These are phyloP conservation scores for Aeminium ludgeri DNA, from an alignment of 495 filamentous ascomycete genomes.

Conservation along the genomic window DNA sequence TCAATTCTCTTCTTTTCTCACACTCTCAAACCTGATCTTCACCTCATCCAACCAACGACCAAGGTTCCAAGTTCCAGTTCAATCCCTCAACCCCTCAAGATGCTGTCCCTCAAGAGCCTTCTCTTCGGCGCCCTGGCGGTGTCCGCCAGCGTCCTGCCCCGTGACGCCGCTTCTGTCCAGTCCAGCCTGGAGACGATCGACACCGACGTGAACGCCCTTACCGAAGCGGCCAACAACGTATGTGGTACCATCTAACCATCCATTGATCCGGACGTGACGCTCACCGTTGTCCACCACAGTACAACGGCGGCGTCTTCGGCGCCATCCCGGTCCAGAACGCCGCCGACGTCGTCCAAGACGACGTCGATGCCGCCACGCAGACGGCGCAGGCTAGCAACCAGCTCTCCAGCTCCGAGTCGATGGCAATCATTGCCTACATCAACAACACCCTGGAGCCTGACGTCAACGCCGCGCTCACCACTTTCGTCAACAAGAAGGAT, in stretches of 20 bases:
- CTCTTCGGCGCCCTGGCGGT: neutral
- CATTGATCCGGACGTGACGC: neutral
- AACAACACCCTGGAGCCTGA: neutral
- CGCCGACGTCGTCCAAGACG: neutral
- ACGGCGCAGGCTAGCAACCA: neutral
- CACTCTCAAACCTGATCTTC: too few relatives aligned
- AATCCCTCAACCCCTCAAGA: neutral
- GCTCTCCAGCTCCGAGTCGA: neutral
- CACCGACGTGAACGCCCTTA: neutral
- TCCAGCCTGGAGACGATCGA: neutral
- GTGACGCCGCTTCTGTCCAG: neutral
- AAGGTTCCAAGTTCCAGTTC: neutral
- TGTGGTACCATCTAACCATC: too few relatives aligned
- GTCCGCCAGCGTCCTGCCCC: neutral
- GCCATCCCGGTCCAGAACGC: neutral
- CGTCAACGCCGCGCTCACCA: neutral
- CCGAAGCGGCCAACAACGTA: neutral
- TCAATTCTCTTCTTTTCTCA: too few relatives aligned
- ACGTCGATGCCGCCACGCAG: neutral
- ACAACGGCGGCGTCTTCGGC: neutral
- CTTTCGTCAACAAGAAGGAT: neutral
- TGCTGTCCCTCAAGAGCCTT: neutral
- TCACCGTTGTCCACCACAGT: neutral
- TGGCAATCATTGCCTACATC: neutral
- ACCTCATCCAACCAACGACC: too few relatives aligned